Conservation (phyloP, 345 rosid species). For the Cochlearia excelsa region DNA sequence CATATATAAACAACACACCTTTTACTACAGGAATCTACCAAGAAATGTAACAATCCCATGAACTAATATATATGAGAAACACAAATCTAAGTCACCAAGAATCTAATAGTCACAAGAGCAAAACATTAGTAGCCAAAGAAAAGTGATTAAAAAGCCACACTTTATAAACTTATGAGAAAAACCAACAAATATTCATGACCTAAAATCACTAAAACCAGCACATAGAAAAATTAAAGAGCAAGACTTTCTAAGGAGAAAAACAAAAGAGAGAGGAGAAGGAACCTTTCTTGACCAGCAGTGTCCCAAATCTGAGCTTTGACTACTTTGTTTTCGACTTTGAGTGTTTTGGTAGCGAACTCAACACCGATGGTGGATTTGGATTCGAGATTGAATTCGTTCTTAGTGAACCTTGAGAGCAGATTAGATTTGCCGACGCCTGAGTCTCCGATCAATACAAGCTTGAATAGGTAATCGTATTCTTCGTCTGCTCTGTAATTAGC, state of each 20-base stretch:
- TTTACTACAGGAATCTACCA: not conserved
- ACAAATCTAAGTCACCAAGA: not conserved
- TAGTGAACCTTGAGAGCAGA: conserved; percentile 36
- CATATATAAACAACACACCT: not conserved
- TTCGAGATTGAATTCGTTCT: conserved; percentile 41
- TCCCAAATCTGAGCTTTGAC: conserved; percentile 45
- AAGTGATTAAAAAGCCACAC: not conserved
- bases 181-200: not conserved
- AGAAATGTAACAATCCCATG: not conserved
- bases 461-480: conserved; percentile 41
- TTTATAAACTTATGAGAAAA: too few relatives aligned
- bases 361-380: conserved; percentile 40
- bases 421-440: conserved; percentile 40
- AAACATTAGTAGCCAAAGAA: conserved; percentile 2
- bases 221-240: not conserved
- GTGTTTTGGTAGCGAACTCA: conserved; percentile 39
- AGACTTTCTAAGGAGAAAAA: not conserved
- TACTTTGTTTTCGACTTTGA: conserved; percentile 29
- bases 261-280: not conserved
- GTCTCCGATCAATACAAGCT: conserved; percentile 40
- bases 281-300: conserved; percentile 43
- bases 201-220: not conserved
- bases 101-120: not conserved
- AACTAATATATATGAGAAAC: not conserved
- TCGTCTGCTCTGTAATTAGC: conserved; percentile 33